Evolutionary conservation across 106 monocot genomes (phyloP).

Genomic region (Dioscorea dumetorum): DNA sequence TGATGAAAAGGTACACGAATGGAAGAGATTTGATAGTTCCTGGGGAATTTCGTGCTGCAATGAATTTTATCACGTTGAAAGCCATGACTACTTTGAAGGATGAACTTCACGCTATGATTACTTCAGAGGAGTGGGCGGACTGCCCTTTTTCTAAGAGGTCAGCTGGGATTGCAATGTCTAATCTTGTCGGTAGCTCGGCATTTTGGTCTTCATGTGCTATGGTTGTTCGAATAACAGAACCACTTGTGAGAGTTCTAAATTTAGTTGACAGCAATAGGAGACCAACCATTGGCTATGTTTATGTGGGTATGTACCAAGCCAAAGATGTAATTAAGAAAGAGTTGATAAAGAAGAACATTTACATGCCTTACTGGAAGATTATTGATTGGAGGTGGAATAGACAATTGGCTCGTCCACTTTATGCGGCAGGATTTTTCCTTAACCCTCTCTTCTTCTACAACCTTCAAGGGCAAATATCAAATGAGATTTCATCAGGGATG

Average conservation of each 20-base stretch:
- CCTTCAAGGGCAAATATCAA: conserved; percentile 60
- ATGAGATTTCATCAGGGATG: conserved; percentile 77
- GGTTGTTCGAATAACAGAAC: conserved; percentile 59
- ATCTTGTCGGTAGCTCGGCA: conserved; percentile 27
- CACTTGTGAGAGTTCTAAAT: conserved; percentile 47
- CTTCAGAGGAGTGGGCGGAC: conserved; percentile 69
- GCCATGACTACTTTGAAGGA: conserved; percentile 50
- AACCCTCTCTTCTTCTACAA: conserved; percentile 83
- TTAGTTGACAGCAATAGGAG: conserved; percentile 54
- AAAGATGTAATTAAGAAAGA: conserved; percentile 62
- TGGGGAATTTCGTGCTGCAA: conserved; percentile 28
- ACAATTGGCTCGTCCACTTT: conserved; percentile 54
- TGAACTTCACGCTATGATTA: conserved; percentile 48
- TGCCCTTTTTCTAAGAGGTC: conserved; percentile 54
- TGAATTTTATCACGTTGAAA: conserved; percentile 69
- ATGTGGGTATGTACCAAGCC: conserved; percentile 49
- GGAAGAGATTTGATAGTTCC: conserved; percentile 72
- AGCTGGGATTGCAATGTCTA: conserved; percentile 28
- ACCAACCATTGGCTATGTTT: conserved; percentile 74
- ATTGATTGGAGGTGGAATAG: conserved; percentile 82
- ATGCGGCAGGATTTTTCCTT: conserved; percentile 81
- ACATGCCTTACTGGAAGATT: conserved; percentile 80
- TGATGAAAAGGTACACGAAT: conserved; percentile 53
- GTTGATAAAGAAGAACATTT: conserved; percentile 54
- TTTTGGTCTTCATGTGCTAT: conserved; percentile 73